These are phyloP conservation scores for Onygena corvina DNA, from an alignment of 2,329 filamentous ascomycete genomes.

Conservation along the genomic window DNA sequence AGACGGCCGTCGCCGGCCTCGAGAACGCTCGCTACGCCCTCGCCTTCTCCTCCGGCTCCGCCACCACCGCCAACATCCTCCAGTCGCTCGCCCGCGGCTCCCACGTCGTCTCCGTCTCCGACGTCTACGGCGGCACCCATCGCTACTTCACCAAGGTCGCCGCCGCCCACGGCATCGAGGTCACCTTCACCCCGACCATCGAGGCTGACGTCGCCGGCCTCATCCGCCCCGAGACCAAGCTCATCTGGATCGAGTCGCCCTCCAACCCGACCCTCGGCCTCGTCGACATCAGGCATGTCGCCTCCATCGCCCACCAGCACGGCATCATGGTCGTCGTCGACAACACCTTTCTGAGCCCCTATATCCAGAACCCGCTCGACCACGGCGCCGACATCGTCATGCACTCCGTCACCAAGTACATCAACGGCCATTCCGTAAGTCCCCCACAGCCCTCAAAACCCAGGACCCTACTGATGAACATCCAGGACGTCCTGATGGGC, in stretches of 20 bases:
- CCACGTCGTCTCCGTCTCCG: conserved; percentile 90
- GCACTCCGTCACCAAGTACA: conserved; percentile 97
- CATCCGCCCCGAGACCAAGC: conserved; percentile 77
- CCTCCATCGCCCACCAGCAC: conserved; percentile 68
- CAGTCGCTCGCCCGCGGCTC: conserved; percentile 83
- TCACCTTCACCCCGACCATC: conserved; percentile 88
- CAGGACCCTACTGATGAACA: not conserved
- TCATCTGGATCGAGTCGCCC: conserved; percentile 94
- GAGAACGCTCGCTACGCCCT: conserved; percentile 88
- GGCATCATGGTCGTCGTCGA: conserved; percentile 96
- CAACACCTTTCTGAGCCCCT: conserved; percentile 95
- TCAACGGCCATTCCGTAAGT: conserved; percentile 71
- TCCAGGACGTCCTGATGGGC: conserved; percentile 85
- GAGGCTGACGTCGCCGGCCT: conserved; percentile 75
- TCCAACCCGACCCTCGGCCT: conserved; percentile 89
- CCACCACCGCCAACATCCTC: conserved; percentile 83
- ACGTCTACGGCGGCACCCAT: conserved; percentile 96
- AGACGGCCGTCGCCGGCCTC: conserved; percentile 77
- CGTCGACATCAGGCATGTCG: conserved; percentile 82
- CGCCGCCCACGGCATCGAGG: conserved; percentile 80
- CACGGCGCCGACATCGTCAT: conserved; percentile 94
- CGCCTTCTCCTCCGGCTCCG: conserved; percentile 87
- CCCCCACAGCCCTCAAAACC: not conserved
- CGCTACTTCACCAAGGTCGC: conserved; percentile 98
- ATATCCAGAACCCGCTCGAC: conserved; percentile 90